These are phyloP conservation scores for Saccharomycopsis sp. DNA, from an alignment of 805 yeast species.

Conservation along the genomic window DNA sequence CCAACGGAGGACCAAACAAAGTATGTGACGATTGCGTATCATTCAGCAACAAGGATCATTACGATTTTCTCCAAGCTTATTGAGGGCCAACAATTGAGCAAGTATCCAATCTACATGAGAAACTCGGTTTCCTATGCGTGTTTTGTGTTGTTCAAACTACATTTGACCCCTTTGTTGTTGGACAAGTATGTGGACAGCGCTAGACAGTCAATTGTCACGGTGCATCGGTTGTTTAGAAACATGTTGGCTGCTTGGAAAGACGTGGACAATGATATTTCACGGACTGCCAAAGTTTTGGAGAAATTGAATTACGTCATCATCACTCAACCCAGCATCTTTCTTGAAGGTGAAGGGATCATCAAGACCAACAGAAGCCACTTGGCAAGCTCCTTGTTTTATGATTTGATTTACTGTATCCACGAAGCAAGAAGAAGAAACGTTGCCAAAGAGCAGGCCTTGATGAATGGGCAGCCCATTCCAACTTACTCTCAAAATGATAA, in stretches of 20 bases:
- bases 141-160: constrained; percentile 68
- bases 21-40: constrained; percentile 73
- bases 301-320: constrained; percentile 79
- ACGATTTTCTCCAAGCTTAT: constrained; percentile 67
- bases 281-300: constrained; percentile 87
- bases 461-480: constrained; percentile 12
- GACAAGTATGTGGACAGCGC: constrained; percentile 73
- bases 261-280: constrained; percentile 79
- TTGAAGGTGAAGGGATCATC: constrained; percentile 56
- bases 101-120: constrained; percentile 77
- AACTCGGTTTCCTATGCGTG: constrained; percentile 82
- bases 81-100: constrained; percentile 62
- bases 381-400: constrained; percentile 85
- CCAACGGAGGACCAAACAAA: constrained; percentile 75
- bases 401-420: constrained; percentile 88
- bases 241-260: constrained; percentile 88
- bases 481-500: constrained; percentile 18
- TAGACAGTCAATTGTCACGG: constrained; percentile 87
- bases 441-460: constrained; percentile 27
- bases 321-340: constrained; percentile 75
- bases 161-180: constrained; percentile 62
- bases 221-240: constrained; percentile 78
- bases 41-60: constrained; percentile 65
- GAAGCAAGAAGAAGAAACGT: constrained; percentile 75
- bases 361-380: constrained; percentile 86